Conservation (phyloP, 2,329 filamentous ascomycete genomes). For the Penicillium hesseltinei region DNA sequence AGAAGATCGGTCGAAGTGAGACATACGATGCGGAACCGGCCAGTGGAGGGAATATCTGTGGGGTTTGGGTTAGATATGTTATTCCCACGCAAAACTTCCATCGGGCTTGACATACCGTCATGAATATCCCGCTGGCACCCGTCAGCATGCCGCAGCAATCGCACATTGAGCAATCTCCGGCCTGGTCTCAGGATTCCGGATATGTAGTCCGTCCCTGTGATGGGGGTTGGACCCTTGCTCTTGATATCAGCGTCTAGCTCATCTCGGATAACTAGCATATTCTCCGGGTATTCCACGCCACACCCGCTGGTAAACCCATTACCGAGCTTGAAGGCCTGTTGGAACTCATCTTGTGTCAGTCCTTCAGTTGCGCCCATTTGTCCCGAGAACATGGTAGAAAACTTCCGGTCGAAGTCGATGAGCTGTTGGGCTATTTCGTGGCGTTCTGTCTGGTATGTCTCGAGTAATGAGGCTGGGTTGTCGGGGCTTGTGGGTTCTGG, state of each 20-base stretch:
- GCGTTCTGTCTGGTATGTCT: constrained; percentile 39
- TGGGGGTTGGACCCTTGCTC: constrained; percentile 10
- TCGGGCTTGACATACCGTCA: constrained; percentile 12
- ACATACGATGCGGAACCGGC: constrained; percentile 36
- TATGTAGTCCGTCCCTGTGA: constrained; percentile 34
- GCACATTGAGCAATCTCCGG: constrained; percentile 32
- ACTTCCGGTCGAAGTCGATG: constrained; percentile 40
- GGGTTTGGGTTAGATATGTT: background rate
- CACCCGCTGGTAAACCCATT: constrained; percentile 40
- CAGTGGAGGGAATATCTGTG: constrained; percentile 33
- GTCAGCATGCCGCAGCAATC: constrained; percentile 35
- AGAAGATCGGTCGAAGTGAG: constrained; percentile 36
- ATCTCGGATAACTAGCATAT: constrained; percentile 25
- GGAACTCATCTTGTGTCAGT: constrained; percentile 33
- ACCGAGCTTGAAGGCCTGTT: constrained; percentile 34
- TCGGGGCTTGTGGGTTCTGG: constrained; percentile 12
- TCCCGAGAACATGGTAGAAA: constrained; percentile 40
- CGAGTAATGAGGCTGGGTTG: constrained; percentile 25
- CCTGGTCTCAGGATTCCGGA: constrained; percentile 35
- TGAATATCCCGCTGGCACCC: constrained; percentile 35
- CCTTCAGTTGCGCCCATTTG: constrained; percentile 30
- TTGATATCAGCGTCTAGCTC: background rate
- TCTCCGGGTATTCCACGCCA: constrained; percentile 37
- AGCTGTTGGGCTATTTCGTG: constrained; percentile 38
- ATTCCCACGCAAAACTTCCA: background rate